Evolutionary conservation across 495 filamentous ascomycete genomes (phyloP).

Genomic region (Trichocladium antarcticum): DNA sequence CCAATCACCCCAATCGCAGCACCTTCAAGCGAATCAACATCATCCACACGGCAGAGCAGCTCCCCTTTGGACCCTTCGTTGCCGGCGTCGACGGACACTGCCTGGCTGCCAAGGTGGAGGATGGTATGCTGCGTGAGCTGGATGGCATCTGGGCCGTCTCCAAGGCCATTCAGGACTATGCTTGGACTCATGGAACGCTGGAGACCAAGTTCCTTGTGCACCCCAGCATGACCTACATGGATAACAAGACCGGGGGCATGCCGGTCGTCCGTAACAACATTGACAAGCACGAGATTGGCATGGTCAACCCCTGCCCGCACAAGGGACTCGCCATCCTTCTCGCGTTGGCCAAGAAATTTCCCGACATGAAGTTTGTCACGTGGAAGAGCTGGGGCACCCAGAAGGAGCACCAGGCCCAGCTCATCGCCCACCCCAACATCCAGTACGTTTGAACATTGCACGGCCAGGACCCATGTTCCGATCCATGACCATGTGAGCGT

Average conservation of each 20-base stretch:
- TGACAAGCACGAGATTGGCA: slow-evolving; percentile 23
- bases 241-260: slow-evolving; percentile 11
- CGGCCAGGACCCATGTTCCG: background rate
- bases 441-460: slow-evolving; percentile 10
- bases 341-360: slow-evolving; percentile 18
- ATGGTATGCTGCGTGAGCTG: slow-evolving; percentile 15
- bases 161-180: slow-evolving; percentile 19
- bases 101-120: slow-evolving; percentile 15
- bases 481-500: too few relatives aligned
- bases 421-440: slow-evolving; percentile 18
- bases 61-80: slow-evolving; percentile 24
- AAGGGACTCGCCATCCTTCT: slow-evolving; percentile 23
- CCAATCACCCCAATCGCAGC: background rate
- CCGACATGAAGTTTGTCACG: slow-evolving; percentile 22
- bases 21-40: slow-evolving; percentile 20
- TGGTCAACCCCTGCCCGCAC: slow-evolving; percentile 27
- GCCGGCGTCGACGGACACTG: slow-evolving; percentile 21
- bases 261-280: slow-evolving; percentile 20
- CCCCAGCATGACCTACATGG: slow-evolving; percentile 18
- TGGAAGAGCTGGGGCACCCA: slow-evolving; percentile 26
- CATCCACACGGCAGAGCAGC: slow-evolving; percentile 26
- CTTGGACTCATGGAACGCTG: slow-evolving; percentile 17
- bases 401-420: slow-evolving; percentile 4
- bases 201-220: slow-evolving; percentile 21
- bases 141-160: slow-evolving; percentile 27